A percentile compares a stretch with the other conserved stretches of the same genome.
Conservation (phyloP, 78 protist genomes). For the Planoprotostelium fungivorum region DNA sequence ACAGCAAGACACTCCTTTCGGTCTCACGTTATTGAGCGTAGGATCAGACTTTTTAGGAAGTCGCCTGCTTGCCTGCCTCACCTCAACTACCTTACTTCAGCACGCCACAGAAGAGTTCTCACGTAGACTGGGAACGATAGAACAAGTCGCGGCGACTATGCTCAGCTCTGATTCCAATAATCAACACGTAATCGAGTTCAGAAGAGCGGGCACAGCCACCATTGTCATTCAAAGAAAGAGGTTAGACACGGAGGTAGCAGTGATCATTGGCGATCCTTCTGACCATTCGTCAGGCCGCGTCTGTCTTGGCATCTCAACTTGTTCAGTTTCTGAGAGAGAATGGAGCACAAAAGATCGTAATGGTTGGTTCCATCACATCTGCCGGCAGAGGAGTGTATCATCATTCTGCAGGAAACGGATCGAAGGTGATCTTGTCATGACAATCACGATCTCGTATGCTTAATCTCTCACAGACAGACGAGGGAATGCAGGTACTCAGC, state of each 20-base stretch:
- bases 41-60: background rate
- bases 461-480: background rate
- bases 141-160: background rate
- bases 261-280: background rate
- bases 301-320: background rate
- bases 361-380: background rate
- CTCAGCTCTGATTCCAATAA: background rate
- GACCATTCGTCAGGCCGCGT: background rate
- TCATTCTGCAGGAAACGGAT: background rate
- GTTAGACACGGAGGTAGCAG: background rate
- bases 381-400: background rate
- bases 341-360: background rate
- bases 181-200: background rate
- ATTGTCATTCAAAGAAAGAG: background rate
- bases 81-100: background rate
- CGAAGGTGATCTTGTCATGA: background rate
- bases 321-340: background rate
- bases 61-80: background rate
- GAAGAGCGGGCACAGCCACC: background rate
- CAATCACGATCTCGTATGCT: background rate
- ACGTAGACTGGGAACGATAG: background rate
- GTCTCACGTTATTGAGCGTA: background rate
- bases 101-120: background rate
- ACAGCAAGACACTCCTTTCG: background rate
- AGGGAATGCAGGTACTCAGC: background rate